Percentiles rank a stretch among this genome's conserved stretches.
These are phyloP conservation scores for Entonaema liquescens DNA, from an alignment of 495 filamentous ascomycete genomes.

Conservation along the genomic window DNA sequence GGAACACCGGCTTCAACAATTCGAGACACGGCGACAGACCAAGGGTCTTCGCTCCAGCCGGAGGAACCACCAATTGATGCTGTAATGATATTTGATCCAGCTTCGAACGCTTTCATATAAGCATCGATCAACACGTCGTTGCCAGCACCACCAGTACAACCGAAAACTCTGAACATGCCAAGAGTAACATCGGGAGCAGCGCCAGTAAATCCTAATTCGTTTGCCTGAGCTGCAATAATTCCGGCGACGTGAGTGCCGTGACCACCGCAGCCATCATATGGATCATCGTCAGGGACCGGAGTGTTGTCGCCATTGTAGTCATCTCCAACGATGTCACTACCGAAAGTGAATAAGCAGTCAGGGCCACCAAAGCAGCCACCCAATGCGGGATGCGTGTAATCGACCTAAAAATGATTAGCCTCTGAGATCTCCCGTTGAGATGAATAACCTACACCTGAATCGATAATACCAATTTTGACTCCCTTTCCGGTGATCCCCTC, in stretches of 20 bases:
- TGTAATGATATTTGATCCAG: conserved; percentile 66
- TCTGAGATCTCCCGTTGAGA: background rate
- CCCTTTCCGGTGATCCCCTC: conserved; percentile 55
- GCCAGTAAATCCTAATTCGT: conserved; percentile 62
- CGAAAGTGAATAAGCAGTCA: conserved; percentile 64
- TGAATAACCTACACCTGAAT: conserved; percentile 55
- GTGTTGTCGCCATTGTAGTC: conserved; percentile 53
- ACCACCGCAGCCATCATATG: conserved; percentile 55
- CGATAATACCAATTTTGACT: conserved; percentile 59
- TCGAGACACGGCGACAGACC: conserved; percentile 61
- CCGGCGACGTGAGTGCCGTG: conserved; percentile 62
- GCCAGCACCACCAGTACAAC: conserved; percentile 56
- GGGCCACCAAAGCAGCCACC: conserved; percentile 63
- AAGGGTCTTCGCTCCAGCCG: conserved; percentile 65
- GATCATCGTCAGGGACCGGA: conserved; percentile 56
- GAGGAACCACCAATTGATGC: conserved; percentile 65
- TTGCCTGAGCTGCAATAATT: conserved; percentile 63
- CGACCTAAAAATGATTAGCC: conserved; percentile 52
- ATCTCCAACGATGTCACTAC: conserved; percentile 63
- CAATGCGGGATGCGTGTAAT: conserved; percentile 66
- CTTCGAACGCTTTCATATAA: conserved; percentile 65
- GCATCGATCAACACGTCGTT: conserved; percentile 65
- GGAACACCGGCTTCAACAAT: conserved; percentile 66
- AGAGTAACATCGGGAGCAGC: conserved; percentile 64
- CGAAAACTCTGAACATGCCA: conserved; percentile 64